A percentile compares a stretch with the other conserved stretches of the same genome.
Conservation (phyloP, 2,329 filamentous ascomycete genomes). For the Cladosporium oxysporum region DNA sequence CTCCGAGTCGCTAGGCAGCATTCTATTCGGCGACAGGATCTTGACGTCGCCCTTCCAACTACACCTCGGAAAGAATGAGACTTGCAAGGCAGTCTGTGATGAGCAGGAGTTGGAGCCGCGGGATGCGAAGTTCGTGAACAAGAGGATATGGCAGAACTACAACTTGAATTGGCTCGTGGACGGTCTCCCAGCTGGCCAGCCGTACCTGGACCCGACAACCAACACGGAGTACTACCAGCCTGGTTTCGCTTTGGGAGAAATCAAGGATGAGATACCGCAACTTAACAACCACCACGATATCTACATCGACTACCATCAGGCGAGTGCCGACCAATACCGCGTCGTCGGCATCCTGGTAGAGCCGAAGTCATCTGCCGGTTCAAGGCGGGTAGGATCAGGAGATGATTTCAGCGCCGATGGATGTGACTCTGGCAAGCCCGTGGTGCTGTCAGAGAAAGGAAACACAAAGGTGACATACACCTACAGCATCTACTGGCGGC, state of each 20-base stretch:
- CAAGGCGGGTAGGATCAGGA: constrained; percentile 53
- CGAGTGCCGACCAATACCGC: constrained; percentile 70
- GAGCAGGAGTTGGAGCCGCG: constrained; percentile 65
- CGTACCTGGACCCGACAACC: constrained; percentile 74
- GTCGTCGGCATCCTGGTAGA: constrained; percentile 92
- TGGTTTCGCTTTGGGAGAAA: constrained; percentile 73
- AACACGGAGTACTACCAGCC: constrained; percentile 84
- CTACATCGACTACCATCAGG: constrained; percentile 85
- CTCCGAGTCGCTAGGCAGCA: constrained; percentile 89
- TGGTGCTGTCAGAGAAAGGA: constrained; percentile 66
- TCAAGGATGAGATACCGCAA: constrained; percentile 57
- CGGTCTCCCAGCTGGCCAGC: constrained; percentile 85
- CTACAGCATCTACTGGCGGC: constrained; percentile 88
- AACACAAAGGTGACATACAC: constrained; percentile 75
- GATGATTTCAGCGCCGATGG: constrained; percentile 52
- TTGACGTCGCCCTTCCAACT: constrained; percentile 94
- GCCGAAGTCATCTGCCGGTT: constrained; percentile 69
- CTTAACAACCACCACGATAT: constrained; percentile 98
- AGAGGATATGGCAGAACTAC: constrained; percentile 79
- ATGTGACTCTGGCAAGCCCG: constrained; percentile 45
- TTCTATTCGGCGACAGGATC: constrained; percentile 95
- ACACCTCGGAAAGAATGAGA: constrained; percentile 82
- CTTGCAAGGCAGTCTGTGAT: constrained; percentile 78
- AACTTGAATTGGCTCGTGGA: constrained; percentile 96
- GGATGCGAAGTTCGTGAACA: constrained; percentile 77